A percentile compares a stretch with the other conserved stretches of the same genome.
phyloP scores from a whole-genome alignment of 2,329 filamentous ascomycete genomes.

The Calonectria henricotiae region DNA sequence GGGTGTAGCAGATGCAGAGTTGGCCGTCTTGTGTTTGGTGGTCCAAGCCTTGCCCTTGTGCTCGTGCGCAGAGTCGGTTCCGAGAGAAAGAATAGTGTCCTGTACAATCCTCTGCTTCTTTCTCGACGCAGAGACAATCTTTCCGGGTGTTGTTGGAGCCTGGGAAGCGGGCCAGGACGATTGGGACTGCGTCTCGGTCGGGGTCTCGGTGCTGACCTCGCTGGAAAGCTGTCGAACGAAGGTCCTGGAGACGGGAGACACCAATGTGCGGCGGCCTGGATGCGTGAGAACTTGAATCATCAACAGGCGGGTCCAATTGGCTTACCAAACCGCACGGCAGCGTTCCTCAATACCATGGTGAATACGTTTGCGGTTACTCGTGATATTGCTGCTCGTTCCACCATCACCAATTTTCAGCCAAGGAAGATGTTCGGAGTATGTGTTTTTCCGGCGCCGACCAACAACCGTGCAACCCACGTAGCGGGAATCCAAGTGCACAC shows the following conservation, averaged over 20 bases:
- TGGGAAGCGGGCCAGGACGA: conserved; percentile 48
- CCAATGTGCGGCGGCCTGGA: conserved; percentile 70
- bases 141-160: conserved; percentile 44
- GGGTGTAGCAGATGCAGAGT: conserved; percentile 58
- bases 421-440: conserved; percentile 33
- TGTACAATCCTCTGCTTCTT: conserved; percentile 58
- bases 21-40: conserved; percentile 52
- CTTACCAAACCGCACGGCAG: conserved; percentile 71
- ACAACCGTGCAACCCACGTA: conserved; percentile 11
- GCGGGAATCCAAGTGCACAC: neutral
- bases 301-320: conserved; percentile 37
- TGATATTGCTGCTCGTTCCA: conserved; percentile 46
- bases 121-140: conserved; percentile 48
- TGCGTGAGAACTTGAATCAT: conserved; percentile 37
- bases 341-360: conserved; percentile 73
- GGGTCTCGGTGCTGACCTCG: conserved; percentile 47
- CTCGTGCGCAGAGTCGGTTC: conserved; percentile 56
- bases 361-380: conserved; percentile 48
- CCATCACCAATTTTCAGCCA: conserved; percentile 54
- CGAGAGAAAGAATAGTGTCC: conserved; percentile 57
- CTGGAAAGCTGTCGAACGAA: conserved; percentile 57
- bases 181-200: conserved; percentile 40
- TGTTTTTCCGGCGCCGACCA: conserved; percentile 51
- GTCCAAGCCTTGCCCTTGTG: conserved; percentile 58
- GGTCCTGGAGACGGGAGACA: conserved; percentile 60